Conservation (phyloP, 2,329 filamentous ascomycete species). For the Fusarium pseudoanthophilum region DNA sequence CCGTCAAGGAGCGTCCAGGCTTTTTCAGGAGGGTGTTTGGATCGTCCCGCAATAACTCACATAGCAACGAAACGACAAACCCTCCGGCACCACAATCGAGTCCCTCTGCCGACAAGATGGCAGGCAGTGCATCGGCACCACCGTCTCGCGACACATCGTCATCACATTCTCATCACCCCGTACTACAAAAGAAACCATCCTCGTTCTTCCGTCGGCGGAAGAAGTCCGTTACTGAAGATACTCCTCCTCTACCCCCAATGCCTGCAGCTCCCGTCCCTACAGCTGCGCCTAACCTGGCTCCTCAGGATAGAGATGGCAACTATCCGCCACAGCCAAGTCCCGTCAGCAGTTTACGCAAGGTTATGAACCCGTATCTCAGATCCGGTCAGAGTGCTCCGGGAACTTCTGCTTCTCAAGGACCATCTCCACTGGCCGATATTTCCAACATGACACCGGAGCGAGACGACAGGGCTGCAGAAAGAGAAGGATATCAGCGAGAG, state of each 20-base stretch:
- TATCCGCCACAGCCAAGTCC: slow-evolving; percentile 65
- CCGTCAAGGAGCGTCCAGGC: slow-evolving; percentile 77
- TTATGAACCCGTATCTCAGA: slow-evolving; percentile 85
- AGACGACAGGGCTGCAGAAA: slow-evolving; percentile 30
- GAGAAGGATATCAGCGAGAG: slow-evolving; percentile 60
- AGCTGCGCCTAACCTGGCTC: slow-evolving; percentile 49
- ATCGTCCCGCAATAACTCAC: slow-evolving; percentile 67
- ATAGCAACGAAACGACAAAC: slow-evolving; percentile 40
- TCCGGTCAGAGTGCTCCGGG: slow-evolving; percentile 45
- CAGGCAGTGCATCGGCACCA: slow-evolving; percentile 61
- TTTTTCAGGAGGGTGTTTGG: slow-evolving; percentile 95
- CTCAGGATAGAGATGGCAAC: slow-evolving; percentile 46
- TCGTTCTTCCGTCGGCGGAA: slow-evolving; percentile 95
- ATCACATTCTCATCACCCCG: slow-evolving; percentile 59
- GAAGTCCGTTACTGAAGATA: slow-evolving; percentile 82
- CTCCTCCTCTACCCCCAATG: slow-evolving; percentile 67
- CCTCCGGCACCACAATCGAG: slow-evolving; percentile 36
- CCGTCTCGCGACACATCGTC: slow-evolving; percentile 61
- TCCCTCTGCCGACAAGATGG: slow-evolving; percentile 52
- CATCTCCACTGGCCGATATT: slow-evolving; percentile 41
- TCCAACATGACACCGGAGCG: slow-evolving; percentile 39
- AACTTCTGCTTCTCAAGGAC: slow-evolving; percentile 42
- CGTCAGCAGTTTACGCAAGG: slow-evolving; percentile 82
- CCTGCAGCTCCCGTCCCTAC: slow-evolving; percentile 56
- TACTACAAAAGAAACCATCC: slow-evolving; percentile 88